Evolutionary conservation across 768 basidiomycete genomes (phyloP).

Genomic region (Boletus subcaerulescens): DNA sequence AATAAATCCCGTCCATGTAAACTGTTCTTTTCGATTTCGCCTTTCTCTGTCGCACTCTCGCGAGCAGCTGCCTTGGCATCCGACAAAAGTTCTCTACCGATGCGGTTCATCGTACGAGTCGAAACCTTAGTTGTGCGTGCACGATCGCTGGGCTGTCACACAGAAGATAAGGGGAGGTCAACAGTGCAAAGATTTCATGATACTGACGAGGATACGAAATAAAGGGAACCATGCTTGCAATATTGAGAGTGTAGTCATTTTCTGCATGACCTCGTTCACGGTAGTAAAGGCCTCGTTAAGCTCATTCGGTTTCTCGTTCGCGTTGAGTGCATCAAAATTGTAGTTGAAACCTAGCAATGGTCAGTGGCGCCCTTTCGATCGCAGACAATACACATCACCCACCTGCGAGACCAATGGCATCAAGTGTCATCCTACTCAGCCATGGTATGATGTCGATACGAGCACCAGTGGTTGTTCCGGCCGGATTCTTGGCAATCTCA

Average conservation of each 20-base stretch:
- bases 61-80: conserved; percentile 45
- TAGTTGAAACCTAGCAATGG: conserved; percentile 34
- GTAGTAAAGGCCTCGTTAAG: conserved; percentile 32
- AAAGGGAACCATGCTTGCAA: conserved; percentile 36
- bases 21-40: conserved; percentile 34
- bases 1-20: conserved; percentile 52
- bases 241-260: conserved; percentile 22
- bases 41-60: conserved; percentile 21
- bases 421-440: conserved; percentile 36
- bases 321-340: conserved; percentile 31
- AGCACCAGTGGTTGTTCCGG: conserved; percentile 4
- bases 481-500: conserved; percentile 30
- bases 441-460: conserved; percentile 32
- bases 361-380: neutral
- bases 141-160: conserved; percentile 22
- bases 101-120: conserved; percentile 42
- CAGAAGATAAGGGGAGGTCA: neutral
- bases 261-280: conserved; percentile 11
- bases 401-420: conserved; percentile 42
- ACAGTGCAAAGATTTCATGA: neutral
- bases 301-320: conserved; percentile 27
- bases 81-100: conserved; percentile 47
- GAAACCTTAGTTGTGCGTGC: conserved; percentile 24
- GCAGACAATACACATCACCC: neutral
- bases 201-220: conserved; percentile 40